Percentiles rank a stretch among this genome's conserved stretches.
Evolutionary conservation across 2,329 filamentous ascomycete species (phyloP).

Genomic region (Hymenoscyphus scutula): DNA sequence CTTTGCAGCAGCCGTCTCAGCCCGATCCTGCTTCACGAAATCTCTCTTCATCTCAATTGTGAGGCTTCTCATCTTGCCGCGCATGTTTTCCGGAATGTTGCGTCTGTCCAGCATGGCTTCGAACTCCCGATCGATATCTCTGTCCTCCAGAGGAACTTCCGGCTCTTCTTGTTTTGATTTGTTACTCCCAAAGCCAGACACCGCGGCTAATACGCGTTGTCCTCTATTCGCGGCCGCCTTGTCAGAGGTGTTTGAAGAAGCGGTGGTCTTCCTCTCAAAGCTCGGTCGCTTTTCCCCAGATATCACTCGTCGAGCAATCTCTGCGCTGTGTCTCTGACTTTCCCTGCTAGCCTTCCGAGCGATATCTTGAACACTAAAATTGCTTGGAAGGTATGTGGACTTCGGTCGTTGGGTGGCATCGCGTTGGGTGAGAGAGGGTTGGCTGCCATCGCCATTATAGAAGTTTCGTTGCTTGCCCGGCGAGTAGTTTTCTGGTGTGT

Average conservation of each 20-base stretch:
- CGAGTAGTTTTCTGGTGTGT: conserved; percentile 35
- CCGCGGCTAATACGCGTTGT: conserved; percentile 60
- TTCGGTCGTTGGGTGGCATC: conserved; percentile 29
- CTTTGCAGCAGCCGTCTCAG: conserved; percentile 57
- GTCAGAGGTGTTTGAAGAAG: conserved; percentile 29
- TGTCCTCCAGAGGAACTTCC: conserved; percentile 43
- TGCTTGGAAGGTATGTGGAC: conserved; percentile 36
- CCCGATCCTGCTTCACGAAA: conserved; percentile 87
- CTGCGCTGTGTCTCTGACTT: conserved; percentile 30
- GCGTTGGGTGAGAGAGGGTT: conserved; percentile 30
- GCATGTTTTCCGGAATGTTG: conserved; percentile 90
- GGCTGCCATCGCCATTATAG: conserved; percentile 26
- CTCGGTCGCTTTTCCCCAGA: conserved; percentile 30
- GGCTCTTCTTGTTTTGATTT: conserved; percentile 44
- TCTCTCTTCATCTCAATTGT: conserved; percentile 91
- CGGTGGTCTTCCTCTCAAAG: conserved; percentile 28
- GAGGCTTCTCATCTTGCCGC: conserved; percentile 90
- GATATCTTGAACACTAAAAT: conserved; percentile 37
- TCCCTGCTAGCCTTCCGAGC: conserved; percentile 30
- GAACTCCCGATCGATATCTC: conserved; percentile 55
- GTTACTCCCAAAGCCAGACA: conserved; percentile 57
- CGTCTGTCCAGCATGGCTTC: conserved; percentile 73
- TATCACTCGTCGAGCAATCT: conserved; percentile 24
- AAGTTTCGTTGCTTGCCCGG: conserved; percentile 35
- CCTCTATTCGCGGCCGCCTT: conserved; percentile 45